phyloP scores from a whole-genome alignment of 2,329 filamentous ascomycete genomes.

The Alternaria panax region DNA sequence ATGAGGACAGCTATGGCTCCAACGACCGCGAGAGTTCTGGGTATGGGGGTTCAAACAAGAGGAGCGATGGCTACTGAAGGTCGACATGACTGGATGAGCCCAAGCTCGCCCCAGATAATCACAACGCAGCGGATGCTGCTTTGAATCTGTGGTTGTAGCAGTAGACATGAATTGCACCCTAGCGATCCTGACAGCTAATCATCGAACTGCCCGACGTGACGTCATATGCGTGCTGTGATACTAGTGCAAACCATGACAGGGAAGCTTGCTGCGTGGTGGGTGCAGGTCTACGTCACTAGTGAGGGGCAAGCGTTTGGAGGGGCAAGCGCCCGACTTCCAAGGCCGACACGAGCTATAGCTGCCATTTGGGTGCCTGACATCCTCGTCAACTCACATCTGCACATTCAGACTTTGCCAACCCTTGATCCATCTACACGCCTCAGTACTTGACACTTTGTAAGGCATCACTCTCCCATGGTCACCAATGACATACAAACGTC shows the following conservation, averaged over 20 bases:
- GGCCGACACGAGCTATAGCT: conserved; percentile 6
- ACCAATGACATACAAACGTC: not conserved
- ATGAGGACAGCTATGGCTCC: conserved; percentile 6
- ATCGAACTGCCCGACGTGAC: not conserved
- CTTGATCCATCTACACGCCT: not conserved
- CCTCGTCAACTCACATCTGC: not conserved
- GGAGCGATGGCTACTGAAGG: conserved; percentile 14
- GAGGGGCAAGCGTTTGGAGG: conserved; percentile 25
- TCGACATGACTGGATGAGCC: not conserved
- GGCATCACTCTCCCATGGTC: not conserved
- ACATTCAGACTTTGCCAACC: not conserved
- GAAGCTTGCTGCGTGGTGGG: conserved; percentile 12
- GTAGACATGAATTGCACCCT: not conserved
- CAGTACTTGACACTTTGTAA: not conserved
- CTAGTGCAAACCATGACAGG: conserved; percentile 6
- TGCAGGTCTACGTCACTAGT: conserved; percentile 24
- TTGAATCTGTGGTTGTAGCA: not conserved
- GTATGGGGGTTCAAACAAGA: conserved; percentile 11
- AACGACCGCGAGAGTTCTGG: conserved; percentile 4
- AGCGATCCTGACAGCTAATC: not conserved
- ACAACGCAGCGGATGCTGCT: not conserved
- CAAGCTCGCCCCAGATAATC: not conserved
- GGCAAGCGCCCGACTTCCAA: conserved; percentile 11
- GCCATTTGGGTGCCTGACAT: conserved; percentile 5
- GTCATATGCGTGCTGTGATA: not conserved